Base-by-base conservation (phyloP, 352 stramenopile species). In the Phytopythium chamaehyphon region DNA sequence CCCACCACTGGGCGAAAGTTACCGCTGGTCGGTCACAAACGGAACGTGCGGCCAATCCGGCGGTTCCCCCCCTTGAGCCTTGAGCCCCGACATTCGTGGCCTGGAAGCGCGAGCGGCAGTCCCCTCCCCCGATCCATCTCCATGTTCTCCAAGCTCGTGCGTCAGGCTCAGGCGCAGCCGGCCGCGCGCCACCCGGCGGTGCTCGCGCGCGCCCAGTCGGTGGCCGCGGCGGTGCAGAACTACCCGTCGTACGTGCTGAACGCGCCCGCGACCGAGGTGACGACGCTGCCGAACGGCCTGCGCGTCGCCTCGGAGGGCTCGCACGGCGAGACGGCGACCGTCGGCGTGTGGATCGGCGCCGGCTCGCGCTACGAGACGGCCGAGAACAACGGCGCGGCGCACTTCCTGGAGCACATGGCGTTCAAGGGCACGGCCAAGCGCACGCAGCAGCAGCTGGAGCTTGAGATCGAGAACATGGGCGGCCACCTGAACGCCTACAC, bases 391-490 rank as follows among this genome's bases (percentile, higher is more conserved):
- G 98, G 98, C 53, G 95, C 96, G 6, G 97, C 97, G 15, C 98
- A 99, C 77, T 99, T 99, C 67, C 59, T 99, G 51, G 98, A 99
- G 85, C 98, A 99, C 84, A 99, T 99, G 95, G 93, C 96, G 42
- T 99, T 99, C 84, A 99, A 99, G 80, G 98, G 98, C 63, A 99
- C 98, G 33, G 69, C 69, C 31, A 96, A 96, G 62, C 83, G 97
- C 54, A 98, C 91, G 42, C 97, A 99, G 80, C 90, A 97, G 68
- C 79, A 98, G 68, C 84, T 99, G n/a, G 98, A 99, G 81, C 81
- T 98, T 43, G 93, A 99, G 74, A 99, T 99, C 64, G 98, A 99
- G 85, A 99, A 99, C 83, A 99, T 99, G 95, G 98, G 98, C 55
- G 97, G 95, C 60, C 97, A 99, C 84, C 79, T 99, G 43, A 98